phyloP scores from a whole-genome alignment of 2,329 filamentous ascomycete genomes.

The Chalaropsis ovoidea region DNA sequence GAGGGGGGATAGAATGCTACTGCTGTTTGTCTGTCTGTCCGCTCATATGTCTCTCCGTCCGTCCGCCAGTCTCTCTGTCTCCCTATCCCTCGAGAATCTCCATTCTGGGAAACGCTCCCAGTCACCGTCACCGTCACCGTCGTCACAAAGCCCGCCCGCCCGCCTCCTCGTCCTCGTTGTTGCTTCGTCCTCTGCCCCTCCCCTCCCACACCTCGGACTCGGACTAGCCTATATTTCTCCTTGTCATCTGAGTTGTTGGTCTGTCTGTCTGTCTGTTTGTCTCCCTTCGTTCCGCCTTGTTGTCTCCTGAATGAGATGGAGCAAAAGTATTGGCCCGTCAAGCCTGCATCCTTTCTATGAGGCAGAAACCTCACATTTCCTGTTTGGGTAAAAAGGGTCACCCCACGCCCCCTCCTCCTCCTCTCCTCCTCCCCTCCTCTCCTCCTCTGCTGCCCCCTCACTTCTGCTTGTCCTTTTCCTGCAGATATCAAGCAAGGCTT shows the following conservation, averaged over 20 bases:
- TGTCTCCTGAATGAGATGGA: background rate
- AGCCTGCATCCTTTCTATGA: slow-evolving; percentile 9
- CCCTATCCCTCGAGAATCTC: too few species aligned
- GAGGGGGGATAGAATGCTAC: too few species aligned
- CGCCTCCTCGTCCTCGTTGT: background rate
- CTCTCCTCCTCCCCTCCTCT: background rate
- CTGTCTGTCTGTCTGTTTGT: background rate
- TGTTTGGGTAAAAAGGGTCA: background rate
- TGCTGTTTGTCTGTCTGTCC: too few species aligned
- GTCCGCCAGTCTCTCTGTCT: too few species aligned
- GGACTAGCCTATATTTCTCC: background rate
- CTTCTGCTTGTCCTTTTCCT: background rate
- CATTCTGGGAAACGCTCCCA: too few species aligned
- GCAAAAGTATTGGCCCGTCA: slow-evolving; percentile 2
- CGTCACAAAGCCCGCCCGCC: too few species aligned
- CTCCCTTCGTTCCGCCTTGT: slow-evolving; percentile 1
- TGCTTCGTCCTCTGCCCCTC: background rate
- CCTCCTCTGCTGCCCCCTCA: background rate
- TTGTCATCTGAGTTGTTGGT: background rate
- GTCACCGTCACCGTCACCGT: too few species aligned
- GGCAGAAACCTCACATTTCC: background rate
- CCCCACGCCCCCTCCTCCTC: background rate
- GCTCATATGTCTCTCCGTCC: too few species aligned
- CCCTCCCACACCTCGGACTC: background rate
- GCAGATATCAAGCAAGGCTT: background rate